Evolutionary conservation across 2,329 filamentous ascomycete species (phyloP), one percentile per base, ranked within the genome.

Genomic region (Penicillium thymicola): DNA sequence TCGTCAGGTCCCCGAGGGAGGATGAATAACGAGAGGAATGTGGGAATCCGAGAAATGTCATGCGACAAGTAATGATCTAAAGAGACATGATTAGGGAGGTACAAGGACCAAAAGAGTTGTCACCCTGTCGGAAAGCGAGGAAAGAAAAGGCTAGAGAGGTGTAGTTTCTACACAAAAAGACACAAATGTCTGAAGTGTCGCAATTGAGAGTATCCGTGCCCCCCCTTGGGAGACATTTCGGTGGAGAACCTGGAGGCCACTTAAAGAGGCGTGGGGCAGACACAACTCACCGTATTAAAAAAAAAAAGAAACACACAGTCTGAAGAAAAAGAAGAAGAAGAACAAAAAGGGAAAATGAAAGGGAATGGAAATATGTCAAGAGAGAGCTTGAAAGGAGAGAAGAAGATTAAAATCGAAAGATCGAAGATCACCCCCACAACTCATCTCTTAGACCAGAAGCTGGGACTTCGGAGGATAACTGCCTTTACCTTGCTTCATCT

Each of bases 251-350:
- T 13, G 32, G 14, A 34, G 32, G 63, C 57, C 55, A 57, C 52
- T 66, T 66, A 63, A 32, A 32, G 58, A 69, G 68, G 61, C 64
- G 68, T 68, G 67, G 69, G 67, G 65, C 66, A 68, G 48, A 46
- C n/a, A 34, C 28, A 61, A 61, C 61, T 66, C 54, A 66, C 65
- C 37, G 51, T 59, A 43, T 52, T 52, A 46, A 41, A 51, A 53
- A 43, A 52, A 54, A 37, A 14, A 5, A 32, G 1, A 3, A 28
- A 45, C 28, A 34, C 43, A 46, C 32, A 25, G 9, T n/a, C 2
- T 2, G 14, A 42, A 52, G 47, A 40, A 41, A 14, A 45, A 27
- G 25, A 27, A 21, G 21, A 21, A 21, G 21, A 27, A 27, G 25
- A 27, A 27, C 7, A 9, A 27, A 27, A 27, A 27, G 6, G 25